These are phyloP conservation scores for Colletotrichum tabaci DNA, from an alignment of 2,329 filamentous ascomycete genomes.

Conservation along the genomic window DNA sequence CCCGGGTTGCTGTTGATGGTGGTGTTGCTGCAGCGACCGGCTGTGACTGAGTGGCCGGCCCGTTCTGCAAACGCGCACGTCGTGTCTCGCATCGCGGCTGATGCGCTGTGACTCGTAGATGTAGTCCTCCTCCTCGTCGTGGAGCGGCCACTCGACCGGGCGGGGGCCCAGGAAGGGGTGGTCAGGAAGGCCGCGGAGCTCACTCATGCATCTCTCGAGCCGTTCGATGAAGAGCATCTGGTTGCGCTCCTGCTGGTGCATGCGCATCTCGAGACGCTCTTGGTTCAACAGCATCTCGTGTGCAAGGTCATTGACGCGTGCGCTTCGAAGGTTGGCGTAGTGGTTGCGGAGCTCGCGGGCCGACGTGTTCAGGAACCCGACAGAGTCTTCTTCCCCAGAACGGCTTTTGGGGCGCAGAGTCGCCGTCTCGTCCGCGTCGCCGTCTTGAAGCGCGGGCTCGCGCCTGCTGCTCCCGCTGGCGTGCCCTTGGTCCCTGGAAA, in stretches of 20 bases:
- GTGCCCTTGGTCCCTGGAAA: neutral
- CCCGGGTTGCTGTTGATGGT: constrained; percentile 18
- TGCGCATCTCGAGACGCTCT: constrained; percentile 40
- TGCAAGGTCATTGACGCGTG: constrained; percentile 33
- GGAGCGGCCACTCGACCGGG: constrained; percentile 26
- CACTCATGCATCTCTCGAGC: constrained; percentile 39
- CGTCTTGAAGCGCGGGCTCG: neutral
- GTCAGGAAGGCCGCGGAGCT: constrained; percentile 27
- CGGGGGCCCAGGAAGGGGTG: neutral
- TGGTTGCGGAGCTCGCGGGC: constrained; percentile 37
- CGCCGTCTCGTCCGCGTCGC: constrained; percentile 19
- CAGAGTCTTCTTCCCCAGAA: neutral
- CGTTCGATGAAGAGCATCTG: constrained; percentile 39
- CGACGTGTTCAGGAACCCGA: constrained; percentile 26
- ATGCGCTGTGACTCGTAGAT: constrained; percentile 35
- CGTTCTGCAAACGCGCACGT: constrained; percentile 24
- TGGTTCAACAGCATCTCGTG: constrained; percentile 43
- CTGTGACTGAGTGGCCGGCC: neutral
- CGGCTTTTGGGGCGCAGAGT: constrained; percentile 26
- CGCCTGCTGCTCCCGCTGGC: neutral
- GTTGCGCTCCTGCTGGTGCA: constrained; percentile 40
- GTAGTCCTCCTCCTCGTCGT: constrained; percentile 16
- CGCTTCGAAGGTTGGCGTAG: constrained; percentile 37
- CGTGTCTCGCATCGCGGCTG: constrained; percentile 22
- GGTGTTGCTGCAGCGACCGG: constrained; percentile 11